These are phyloP conservation scores for Rosa hybrid DNA, from an alignment of 331 rosid species.

Conservation along the genomic window DNA sequence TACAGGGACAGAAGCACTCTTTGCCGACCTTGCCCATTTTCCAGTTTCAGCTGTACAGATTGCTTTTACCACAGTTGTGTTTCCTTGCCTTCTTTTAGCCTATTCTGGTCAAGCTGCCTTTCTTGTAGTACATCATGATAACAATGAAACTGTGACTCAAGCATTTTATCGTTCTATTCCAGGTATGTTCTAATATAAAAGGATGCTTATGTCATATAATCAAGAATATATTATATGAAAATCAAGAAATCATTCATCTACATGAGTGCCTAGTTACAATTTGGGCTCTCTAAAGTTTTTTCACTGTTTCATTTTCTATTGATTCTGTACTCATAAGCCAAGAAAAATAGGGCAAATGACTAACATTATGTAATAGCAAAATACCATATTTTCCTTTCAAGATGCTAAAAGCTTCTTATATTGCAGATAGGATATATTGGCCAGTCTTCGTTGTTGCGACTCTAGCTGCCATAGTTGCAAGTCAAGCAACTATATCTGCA, in stretches of 20 bases:
- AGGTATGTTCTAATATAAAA: constrained; percentile 48
- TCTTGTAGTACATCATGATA: constrained; percentile 48
- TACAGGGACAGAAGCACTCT: constrained; percentile 98
- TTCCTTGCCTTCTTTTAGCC: constrained; percentile 95
- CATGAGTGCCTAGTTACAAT: background rate
- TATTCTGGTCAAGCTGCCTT: constrained; percentile 98
- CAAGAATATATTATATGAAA: background rate
- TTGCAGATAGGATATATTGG: constrained; percentile 85
- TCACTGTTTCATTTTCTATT: background rate
- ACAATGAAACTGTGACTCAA: constrained; percentile 49
- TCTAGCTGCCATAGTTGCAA: constrained; percentile 90
- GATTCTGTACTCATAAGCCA: background rate
- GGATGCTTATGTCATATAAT: constrained; percentile 5
- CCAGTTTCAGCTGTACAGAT: constrained; percentile 95
- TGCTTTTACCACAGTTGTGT: constrained; percentile 89
- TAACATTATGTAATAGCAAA: background rate
- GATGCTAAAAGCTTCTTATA: constrained; percentile 15
- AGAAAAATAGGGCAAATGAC: background rate
- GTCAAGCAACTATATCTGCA: constrained; percentile 96
- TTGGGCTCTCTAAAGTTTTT: background rate
- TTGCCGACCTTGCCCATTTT: constrained; percentile 94
- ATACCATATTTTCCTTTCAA: constrained; percentile 7
- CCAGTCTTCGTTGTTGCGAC: constrained; percentile 93
- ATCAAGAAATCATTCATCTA: background rate
- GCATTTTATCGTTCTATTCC: constrained; percentile 95